Conservation (phyloP, 2,329 filamentous ascomycete species). For the Colletotrichum viniferum region DNA sequence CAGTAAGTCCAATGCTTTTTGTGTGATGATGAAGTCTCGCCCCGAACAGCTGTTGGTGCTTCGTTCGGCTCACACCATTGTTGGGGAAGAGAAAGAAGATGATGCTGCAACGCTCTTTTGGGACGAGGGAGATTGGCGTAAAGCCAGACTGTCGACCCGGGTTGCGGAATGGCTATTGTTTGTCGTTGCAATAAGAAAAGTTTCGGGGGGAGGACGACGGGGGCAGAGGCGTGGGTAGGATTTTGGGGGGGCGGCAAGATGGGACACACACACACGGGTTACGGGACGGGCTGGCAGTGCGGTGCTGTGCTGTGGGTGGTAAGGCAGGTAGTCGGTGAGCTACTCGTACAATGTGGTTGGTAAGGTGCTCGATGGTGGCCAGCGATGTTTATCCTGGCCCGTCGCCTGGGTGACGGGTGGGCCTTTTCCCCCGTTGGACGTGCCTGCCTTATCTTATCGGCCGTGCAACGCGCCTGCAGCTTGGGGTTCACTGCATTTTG, state of each 20-base stretch:
- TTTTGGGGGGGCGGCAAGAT: neutral
- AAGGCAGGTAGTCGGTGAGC: slow-evolving; percentile 10
- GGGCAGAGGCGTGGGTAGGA: neutral
- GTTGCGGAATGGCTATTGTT: neutral
- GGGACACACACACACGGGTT: neutral
- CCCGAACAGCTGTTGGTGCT: neutral
- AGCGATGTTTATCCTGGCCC: slow-evolving; percentile 14
- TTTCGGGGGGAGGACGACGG: neutral
- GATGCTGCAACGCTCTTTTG: neutral
- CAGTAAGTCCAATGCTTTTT: neutral
- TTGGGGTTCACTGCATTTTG: slow-evolving; percentile 3
- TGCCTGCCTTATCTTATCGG: slow-evolving; percentile 11
- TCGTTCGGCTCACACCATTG: slow-evolving; percentile 9
- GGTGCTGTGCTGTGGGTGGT: neutral
- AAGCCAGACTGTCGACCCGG: slow-evolving; percentile 5
- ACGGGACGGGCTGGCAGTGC: neutral
- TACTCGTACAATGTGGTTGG: neutral
- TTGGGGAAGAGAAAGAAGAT: neutral
- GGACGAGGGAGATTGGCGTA: slow-evolving; percentile 1
- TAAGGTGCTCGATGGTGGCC: neutral
- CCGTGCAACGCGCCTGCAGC: slow-evolving; percentile 7
- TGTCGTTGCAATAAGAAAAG: neutral
- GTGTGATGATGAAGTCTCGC: neutral
- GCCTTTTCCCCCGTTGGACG: neutral
- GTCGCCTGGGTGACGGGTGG: slow-evolving; percentile 16